Percentiles rank a stretch among this genome's conserved stretches.
These are phyloP conservation scores for Chalciporus pseudorubinellus DNA, from an alignment of 768 basidiomycete species.

Conservation along the genomic window DNA sequence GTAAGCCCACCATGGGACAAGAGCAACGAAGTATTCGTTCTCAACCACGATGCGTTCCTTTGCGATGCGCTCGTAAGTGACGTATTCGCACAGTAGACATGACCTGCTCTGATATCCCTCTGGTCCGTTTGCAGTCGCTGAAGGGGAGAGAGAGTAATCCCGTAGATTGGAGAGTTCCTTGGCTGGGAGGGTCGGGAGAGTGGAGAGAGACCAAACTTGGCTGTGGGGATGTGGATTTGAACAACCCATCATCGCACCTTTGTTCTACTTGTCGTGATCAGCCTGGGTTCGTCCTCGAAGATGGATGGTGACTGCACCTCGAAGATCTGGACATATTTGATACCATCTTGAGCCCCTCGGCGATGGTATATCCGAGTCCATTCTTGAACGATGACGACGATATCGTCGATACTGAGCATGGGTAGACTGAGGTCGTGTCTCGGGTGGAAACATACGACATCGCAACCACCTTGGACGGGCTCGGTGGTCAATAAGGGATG, in stretches of 20 bases:
- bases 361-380: constrained; percentile 68
- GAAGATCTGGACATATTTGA: constrained; percentile 85
- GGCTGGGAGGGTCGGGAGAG: constrained; percentile 66
- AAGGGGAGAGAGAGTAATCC: constrained; percentile 41
- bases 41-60: constrained; percentile 63
- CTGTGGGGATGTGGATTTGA: constrained; percentile 94
- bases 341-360: constrained; percentile 62
- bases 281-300: background rate
- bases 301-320: constrained; percentile 49
- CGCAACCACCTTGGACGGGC: constrained; percentile 80
- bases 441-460: constrained; percentile 85
- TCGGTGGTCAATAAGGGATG: constrained; percentile 64
- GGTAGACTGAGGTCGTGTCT: constrained; percentile 84
- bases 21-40: constrained; percentile 75
- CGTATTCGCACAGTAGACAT: constrained; percentile 81
- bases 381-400: constrained; percentile 62
- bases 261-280: constrained; percentile 54
- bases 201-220: constrained; percentile 81
- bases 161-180: constrained; percentile 61
- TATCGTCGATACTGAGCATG: constrained; percentile 53
- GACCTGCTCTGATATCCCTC: constrained; percentile 54
- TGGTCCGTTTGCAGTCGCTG: constrained; percentile 44
- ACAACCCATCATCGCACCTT: constrained; percentile 93
- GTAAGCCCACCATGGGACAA: constrained; percentile 94
- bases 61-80: constrained; percentile 56